A percentile compares a stretch with the other conserved stretches of the same genome.
These are phyloP conservation scores for Cichorium intybus DNA, from an alignment of 140 eudicot species.

Conservation along the genomic window DNA sequence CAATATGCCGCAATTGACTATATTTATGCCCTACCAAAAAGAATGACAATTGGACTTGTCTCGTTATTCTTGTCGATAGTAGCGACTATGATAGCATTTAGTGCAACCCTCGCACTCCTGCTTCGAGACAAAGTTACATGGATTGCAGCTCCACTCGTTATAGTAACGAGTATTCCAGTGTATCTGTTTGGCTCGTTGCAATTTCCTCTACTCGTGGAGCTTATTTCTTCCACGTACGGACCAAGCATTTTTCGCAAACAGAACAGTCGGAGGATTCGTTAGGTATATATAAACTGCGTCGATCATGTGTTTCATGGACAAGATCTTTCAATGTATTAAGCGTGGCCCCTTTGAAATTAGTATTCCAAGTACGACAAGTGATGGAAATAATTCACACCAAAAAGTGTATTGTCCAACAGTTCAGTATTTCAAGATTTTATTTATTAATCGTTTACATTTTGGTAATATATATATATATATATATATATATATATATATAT, in stretches of 20 bases:
- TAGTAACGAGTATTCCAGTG: not conserved
- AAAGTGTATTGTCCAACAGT: too few relatives aligned
- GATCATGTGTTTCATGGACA: not conserved
- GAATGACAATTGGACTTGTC: conserved; percentile 2
- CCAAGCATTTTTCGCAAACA: conserved; percentile 1
- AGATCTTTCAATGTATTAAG: too few relatives aligned
- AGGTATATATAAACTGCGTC: not conserved
- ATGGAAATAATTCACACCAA: not conserved
- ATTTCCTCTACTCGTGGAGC: conserved; percentile 11
- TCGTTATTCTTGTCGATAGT: conserved; percentile 5
- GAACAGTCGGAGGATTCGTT: not conserved
- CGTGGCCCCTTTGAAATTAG: too few relatives aligned
- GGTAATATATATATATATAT: too few relatives aligned
- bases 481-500: too few relatives aligned
- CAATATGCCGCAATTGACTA: conserved; percentile 3
- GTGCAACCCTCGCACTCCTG: conserved; percentile 3
- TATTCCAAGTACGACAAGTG: too few relatives aligned
- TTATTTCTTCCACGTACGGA: conserved; percentile 4
- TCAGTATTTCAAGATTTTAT: too few relatives aligned
- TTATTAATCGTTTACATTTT: too few relatives aligned
- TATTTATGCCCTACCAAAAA: conserved; percentile 4
- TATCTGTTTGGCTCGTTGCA: conserved; percentile 2
- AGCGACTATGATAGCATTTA: conserved; percentile 6
- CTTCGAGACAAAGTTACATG: conserved; percentile 1
- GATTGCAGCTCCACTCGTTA: conserved; percentile 6